Conservation (phyloP, 495 filamentous ascomycete genomes). For the Glutinoglossum americanum region DNA sequence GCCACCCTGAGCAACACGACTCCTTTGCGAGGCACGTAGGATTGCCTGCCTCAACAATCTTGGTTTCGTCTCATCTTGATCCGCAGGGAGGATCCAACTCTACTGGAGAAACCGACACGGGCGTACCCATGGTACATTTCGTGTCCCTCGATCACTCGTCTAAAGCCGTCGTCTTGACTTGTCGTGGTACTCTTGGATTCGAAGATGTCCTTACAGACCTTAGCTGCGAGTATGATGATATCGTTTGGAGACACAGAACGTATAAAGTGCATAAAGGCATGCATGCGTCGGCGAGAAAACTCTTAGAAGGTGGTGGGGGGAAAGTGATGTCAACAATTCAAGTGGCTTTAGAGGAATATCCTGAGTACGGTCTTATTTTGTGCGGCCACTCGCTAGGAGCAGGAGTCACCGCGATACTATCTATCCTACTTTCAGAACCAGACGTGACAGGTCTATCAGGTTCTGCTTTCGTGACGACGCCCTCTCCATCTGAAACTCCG, state of each 20-base stretch:
- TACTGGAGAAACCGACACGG: conserved; percentile 47
- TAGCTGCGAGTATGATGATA: conserved; percentile 60
- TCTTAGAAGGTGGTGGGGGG: conserved; percentile 42
- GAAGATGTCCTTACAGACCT: conserved; percentile 65
- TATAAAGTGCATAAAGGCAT: conserved; percentile 76
- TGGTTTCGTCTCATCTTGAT: conserved; percentile 57
- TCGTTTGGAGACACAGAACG: conserved; percentile 38
- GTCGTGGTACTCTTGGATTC: conserved; percentile 58
- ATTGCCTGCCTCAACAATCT: conserved; percentile 42
- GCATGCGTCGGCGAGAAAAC: conserved; percentile 48
- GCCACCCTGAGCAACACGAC: conserved; percentile 33
- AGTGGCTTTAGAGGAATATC: conserved; percentile 47
- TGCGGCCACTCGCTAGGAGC: conserved; percentile 62
- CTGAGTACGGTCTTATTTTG: conserved; percentile 52
- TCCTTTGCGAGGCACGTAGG: conserved; percentile 53
- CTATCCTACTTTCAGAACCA: conserved; percentile 50
- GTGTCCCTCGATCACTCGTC: conserved; percentile 59
- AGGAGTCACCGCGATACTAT: conserved; percentile 51
- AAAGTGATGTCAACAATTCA: conserved; percentile 45
- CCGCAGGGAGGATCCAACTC: conserved; percentile 51
- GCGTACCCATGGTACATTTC: conserved; percentile 59
- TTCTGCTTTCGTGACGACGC: conserved; percentile 30
- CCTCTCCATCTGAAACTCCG: background rate
- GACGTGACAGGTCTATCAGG: conserved; percentile 24
- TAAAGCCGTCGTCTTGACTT: conserved; percentile 53